phyloP scores from a whole-genome alignment of 2,329 filamentous ascomycete species.

The Neonectria sp. region DNA sequence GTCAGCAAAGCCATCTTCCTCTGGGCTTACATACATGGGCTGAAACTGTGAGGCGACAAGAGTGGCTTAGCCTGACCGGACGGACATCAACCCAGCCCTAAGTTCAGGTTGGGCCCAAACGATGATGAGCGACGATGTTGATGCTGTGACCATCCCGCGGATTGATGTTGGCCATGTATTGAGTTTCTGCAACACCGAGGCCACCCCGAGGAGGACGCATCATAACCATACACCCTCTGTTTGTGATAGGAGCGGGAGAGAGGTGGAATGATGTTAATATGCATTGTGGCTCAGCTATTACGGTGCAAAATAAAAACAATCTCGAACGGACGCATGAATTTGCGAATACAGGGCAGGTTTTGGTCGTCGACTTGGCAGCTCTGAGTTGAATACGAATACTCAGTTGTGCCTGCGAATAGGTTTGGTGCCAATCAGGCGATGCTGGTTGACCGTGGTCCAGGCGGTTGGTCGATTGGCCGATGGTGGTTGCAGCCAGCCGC shows the following conservation, averaged over 20 bases:
- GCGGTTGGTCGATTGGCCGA: slow-evolving; percentile 9
- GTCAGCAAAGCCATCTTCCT: slow-evolving; percentile 9
- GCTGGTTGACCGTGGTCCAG: slow-evolving; percentile 7
- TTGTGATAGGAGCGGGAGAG: slow-evolving; percentile 8
- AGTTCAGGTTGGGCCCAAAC: slow-evolving; percentile 36
- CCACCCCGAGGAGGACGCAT: slow-evolving; percentile 12
- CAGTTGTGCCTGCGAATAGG: background rate
- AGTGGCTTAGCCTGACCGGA: slow-evolving; percentile 28
- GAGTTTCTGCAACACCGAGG: slow-evolving; percentile 21
- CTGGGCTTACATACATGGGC: slow-evolving; percentile 30
- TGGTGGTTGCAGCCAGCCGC: slow-evolving; percentile 18
- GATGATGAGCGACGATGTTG: slow-evolving; percentile 21
- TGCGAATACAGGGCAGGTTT: background rate
- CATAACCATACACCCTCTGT: slow-evolving; percentile 10
- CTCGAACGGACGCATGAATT: slow-evolving; percentile 3
- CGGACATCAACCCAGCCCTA: slow-evolving; percentile 16
- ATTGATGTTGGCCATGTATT: slow-evolving; percentile 9
- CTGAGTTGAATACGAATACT: background rate
- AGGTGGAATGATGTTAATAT: slow-evolving; percentile 21
- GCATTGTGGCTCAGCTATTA: background rate
- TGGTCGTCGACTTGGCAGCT: slow-evolving; percentile 1
- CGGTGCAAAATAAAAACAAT: slow-evolving; percentile 16
- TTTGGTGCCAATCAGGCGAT: slow-evolving; percentile 9
- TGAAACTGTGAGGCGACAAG: slow-evolving; percentile 29
- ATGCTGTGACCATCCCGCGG: slow-evolving; percentile 26